These are phyloP conservation scores for Chlorella sp. DNA, from an alignment of 139 green algal species.

Conservation along the genomic window DNA sequence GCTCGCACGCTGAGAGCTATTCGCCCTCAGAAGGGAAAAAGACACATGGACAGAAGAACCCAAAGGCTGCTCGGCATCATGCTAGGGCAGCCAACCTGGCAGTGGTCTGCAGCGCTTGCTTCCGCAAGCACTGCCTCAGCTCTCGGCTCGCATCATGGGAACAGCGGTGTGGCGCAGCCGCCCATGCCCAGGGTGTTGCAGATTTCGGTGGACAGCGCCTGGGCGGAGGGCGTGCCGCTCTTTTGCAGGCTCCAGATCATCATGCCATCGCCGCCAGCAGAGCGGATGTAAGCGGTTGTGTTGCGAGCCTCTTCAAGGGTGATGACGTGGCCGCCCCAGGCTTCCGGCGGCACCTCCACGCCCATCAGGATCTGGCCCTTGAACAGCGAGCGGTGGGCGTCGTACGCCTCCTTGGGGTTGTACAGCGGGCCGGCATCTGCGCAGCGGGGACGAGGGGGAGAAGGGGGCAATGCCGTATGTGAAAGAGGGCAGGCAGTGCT, in stretches of 20 bases:
- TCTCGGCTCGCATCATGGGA: slow-evolving; percentile 13
- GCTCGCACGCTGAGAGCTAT: too few species aligned
- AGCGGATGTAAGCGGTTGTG: background rate
- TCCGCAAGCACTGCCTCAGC: too few species aligned
- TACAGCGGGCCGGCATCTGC: slow-evolving; percentile 50
- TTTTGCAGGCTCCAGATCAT: slow-evolving; percentile 45
- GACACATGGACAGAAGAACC: too few species aligned
- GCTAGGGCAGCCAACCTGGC: too few species aligned
- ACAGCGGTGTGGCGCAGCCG: slow-evolving; percentile 1
- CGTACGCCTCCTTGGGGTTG: slow-evolving; percentile 37
- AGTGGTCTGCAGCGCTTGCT: too few species aligned
- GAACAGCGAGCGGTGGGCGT: slow-evolving; percentile 46
- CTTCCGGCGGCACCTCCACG: slow-evolving; percentile 57
- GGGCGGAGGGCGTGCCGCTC: slow-evolving; percentile 12
- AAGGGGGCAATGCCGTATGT: too few species aligned
- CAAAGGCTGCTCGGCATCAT: too few species aligned
- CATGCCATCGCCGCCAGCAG: slow-evolving; percentile 31
- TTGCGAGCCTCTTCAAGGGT: background rate
- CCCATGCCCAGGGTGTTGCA: slow-evolving; percentile 21
- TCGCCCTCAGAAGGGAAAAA: too few species aligned
- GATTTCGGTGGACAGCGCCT: slow-evolving; percentile 4
- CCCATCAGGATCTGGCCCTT: slow-evolving; percentile 49
- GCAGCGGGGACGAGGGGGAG: too few species aligned
- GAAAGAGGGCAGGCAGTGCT: too few species aligned
- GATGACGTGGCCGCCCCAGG: slow-evolving; percentile 45